Evolutionary conservation across 192 early-diverging fungal genomes (phyloP).

Genomic region (Backusella parvicylindrica): DNA sequence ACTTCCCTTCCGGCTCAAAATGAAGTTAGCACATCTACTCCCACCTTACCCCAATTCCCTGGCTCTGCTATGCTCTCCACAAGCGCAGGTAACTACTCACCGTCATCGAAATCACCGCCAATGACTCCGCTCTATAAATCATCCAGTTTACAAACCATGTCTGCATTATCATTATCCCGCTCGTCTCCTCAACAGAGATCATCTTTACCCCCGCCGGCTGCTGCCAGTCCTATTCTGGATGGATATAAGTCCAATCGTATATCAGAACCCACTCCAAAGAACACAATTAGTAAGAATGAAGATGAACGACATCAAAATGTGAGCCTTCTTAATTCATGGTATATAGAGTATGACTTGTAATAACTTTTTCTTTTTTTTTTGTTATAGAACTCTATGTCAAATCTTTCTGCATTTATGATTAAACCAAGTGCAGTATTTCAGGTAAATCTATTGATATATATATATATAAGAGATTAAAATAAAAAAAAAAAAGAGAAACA

Average conservation of each 20-base stretch:
- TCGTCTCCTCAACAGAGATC: neutral
- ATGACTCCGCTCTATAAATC: neutral
- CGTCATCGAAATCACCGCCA: constrained; percentile 7
- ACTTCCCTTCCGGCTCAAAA: neutral
- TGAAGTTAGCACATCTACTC: neutral
- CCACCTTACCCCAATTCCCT: constrained; percentile 21
- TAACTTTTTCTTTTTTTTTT: neutral
- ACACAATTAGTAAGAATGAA: neutral
- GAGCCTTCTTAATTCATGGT: neutral
- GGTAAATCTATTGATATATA: constrained; percentile 5
- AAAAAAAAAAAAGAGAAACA: neutral
- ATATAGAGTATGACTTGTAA: neutral
- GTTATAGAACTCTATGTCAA: neutral
- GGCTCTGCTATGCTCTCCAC: constrained; percentile 13
- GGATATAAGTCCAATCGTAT: neutral
- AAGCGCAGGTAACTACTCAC: neutral
- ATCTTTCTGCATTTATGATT: constrained; percentile 21
- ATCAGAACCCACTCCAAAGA: constrained; percentile 7
- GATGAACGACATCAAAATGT: neutral
- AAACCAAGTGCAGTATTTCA: constrained; percentile 31
- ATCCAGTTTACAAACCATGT: neutral
- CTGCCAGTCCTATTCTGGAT: neutral
- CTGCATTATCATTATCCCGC: neutral
- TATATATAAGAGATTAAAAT: neutral
- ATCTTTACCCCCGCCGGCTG: neutral